Conservation (phyloP, 805 yeast genomes). For the Nakazawaea siamensis region DNA sequence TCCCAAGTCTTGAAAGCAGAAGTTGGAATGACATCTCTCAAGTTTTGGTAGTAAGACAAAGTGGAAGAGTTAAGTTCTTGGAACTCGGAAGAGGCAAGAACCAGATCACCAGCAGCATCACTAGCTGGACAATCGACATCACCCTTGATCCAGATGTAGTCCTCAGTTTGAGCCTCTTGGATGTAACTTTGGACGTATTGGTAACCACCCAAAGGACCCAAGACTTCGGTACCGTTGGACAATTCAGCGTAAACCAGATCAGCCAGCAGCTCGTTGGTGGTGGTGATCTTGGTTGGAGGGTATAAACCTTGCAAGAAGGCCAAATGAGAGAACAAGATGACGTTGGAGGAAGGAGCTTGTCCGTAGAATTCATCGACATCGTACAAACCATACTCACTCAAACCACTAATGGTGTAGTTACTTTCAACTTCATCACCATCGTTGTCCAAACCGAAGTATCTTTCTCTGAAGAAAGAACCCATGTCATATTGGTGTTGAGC, state of each 20-base stretch:
- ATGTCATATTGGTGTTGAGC: slow-evolving; percentile 26
- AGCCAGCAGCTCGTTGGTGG: slow-evolving; percentile 16
- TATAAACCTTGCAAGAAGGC: slow-evolving; percentile 40
- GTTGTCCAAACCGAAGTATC: slow-evolving; percentile 30
- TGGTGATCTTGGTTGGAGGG: slow-evolving; percentile 29
- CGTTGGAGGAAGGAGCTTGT: slow-evolving; percentile 27
- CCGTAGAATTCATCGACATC: slow-evolving; percentile 28
- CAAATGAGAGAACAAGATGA: slow-evolving; percentile 30
- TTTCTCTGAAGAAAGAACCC: slow-evolving; percentile 31
- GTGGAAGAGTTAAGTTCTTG: slow-evolving; percentile 25
- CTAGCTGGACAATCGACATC: slow-evolving; percentile 32
- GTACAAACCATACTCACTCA: slow-evolving; percentile 26
- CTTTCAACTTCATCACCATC: slow-evolving; percentile 17
- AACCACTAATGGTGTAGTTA: slow-evolving; percentile 22
- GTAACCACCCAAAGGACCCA: slow-evolving; percentile 33
- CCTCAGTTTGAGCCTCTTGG: slow-evolving; percentile 26
- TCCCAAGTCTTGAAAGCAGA: slow-evolving; percentile 19
- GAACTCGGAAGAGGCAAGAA: slow-evolving; percentile 23
- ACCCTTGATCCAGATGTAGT: slow-evolving; percentile 33
- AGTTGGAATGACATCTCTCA: slow-evolving; percentile 20
- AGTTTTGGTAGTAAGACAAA: slow-evolving; percentile 27
- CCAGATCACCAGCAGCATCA: slow-evolving; percentile 23
- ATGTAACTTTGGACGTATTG: slow-evolving; percentile 35
- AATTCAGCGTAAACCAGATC: slow-evolving; percentile 23
- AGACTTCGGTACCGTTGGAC: slow-evolving; percentile 30